These are phyloP conservation scores for Albophoma yamanashiensis DNA, from an alignment of 2,329 filamentous ascomycete genomes.

Conservation along the genomic window DNA sequence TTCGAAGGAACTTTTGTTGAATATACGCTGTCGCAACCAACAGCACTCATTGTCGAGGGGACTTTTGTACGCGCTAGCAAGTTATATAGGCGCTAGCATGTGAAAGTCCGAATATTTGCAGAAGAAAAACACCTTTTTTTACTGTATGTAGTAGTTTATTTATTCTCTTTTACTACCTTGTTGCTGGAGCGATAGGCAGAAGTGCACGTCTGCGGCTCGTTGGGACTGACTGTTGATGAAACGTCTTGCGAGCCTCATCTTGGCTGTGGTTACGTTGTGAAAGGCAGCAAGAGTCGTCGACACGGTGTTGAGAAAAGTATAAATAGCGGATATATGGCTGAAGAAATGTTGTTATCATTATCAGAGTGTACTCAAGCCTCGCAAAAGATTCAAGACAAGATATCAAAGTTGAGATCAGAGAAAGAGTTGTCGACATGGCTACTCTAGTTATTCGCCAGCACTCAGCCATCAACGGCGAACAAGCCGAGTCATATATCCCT, in stretches of 20 bases:
- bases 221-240: background rate
- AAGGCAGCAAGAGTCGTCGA: background rate
- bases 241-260: background rate
- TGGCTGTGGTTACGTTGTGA: background rate
- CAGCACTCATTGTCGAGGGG: background rate
- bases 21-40: background rate
- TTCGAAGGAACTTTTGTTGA: background rate
- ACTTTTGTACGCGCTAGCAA: background rate
- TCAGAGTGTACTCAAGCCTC: background rate
- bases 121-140: background rate
- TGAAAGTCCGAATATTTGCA: background rate
- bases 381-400: background rate
- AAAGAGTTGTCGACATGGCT: background rate
- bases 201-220: background rate
- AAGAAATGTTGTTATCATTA: no score
- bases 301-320: background rate
- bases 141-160: background rate
- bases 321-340: background rate
- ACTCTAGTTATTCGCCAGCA: background rate
- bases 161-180: background rate
- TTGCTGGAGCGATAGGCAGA: background rate
- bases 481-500: background rate
- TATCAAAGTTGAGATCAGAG: background rate
- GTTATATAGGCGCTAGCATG: background rate
- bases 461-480: background rate